A percentile compares a stretch with the other conserved stretches of the same genome.
Evolutionary conservation across 148 eudicot species (phyloP).

Genomic region (Linanthus parryae): DNA sequence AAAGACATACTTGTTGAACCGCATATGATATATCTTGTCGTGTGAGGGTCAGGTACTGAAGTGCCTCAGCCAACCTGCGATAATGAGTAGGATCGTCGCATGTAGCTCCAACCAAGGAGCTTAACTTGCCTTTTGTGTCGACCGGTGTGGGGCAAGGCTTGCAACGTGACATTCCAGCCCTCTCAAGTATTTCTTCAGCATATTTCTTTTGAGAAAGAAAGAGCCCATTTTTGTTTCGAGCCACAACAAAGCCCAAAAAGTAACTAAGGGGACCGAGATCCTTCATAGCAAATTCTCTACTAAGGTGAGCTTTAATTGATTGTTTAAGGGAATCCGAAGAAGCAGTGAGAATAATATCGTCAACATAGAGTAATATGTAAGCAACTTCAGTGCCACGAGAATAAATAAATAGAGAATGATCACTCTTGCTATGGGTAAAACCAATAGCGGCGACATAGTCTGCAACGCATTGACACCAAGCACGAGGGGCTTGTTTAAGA

Average conservation of each 20-base stretch:
- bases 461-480: too few relatives aligned
- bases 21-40: neutral
- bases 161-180: neutral
- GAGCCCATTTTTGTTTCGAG: neutral
- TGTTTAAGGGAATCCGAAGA: neutral
- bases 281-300: neutral
- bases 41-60: neutral
- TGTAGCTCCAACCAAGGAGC: neutral
- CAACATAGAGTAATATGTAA: neutral
- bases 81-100: neutral
- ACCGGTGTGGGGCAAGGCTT: neutral
- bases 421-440: neutral
- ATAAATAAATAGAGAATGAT: neutral
- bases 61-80: neutral
- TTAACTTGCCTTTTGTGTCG: neutral
- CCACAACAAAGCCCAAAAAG: neutral
- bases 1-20: neutral
- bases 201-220: neutral
- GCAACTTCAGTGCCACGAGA: too few relatives aligned
- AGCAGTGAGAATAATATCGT: neutral
- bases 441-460: conserved; percentile 2
- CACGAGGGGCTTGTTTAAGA: too few relatives aligned
- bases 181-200: neutral
- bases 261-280: neutral
- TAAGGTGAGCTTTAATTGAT: neutral